These are phyloP conservation scores for Calonectria henricotiae DNA, from an alignment of 2,329 filamentous ascomycete species.

Conservation along the genomic window DNA sequence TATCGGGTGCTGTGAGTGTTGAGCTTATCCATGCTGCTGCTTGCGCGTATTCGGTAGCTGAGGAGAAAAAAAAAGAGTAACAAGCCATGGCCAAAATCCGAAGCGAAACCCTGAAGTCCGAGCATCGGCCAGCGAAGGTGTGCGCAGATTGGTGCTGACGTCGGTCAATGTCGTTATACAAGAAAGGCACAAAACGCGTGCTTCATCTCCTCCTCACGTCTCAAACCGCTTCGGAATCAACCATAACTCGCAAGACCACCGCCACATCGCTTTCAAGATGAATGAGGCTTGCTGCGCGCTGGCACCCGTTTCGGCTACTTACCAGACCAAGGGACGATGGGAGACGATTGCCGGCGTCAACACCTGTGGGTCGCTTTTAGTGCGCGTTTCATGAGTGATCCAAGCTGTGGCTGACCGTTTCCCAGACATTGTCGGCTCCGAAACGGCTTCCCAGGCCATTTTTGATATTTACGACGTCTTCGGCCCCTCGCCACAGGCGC, in stretches of 20 bases:
- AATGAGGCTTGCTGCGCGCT: constrained; percentile 54
- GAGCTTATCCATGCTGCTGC: background rate
- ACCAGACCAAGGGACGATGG: constrained; percentile 61
- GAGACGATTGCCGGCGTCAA: constrained; percentile 60
- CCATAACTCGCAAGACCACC: background rate
- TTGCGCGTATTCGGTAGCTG: background rate
- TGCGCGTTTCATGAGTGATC: rapidly evolving
- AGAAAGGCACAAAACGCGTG: background rate
- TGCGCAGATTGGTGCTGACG: constrained; percentile 5
- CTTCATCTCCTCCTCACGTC: background rate
- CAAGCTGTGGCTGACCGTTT: background rate
- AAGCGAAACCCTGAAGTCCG: constrained; percentile 2
- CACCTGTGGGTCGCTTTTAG: constrained; percentile 57
- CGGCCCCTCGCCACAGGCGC: constrained; percentile 62
- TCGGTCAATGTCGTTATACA: background rate
- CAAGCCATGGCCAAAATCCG: background rate
- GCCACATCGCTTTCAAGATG: background rate
- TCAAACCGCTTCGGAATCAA: background rate
- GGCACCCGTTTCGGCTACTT: constrained; percentile 60
- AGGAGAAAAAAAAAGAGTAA: background rate
- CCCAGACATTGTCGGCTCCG: constrained; percentile 54
- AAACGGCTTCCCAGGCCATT: constrained; percentile 7
- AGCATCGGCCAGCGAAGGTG: constrained; percentile 1
- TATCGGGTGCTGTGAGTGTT: too few species aligned
- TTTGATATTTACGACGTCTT: constrained; percentile 68